Conservation (phyloP, 352 stramenopile species). For the Globisporangium ultimum region DNA sequence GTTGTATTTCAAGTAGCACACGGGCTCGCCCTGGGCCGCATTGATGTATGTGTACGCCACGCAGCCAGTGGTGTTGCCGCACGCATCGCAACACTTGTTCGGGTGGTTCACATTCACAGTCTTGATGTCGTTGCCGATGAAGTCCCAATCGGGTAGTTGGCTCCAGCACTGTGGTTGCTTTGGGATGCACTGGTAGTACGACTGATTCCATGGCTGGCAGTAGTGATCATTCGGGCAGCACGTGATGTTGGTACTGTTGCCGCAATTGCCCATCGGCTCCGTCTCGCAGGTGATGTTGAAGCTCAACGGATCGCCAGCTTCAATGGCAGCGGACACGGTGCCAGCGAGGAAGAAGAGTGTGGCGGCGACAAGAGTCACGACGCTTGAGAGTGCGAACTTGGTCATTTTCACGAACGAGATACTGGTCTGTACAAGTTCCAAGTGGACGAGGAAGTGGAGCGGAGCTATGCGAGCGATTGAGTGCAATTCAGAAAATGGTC, state of each 20-base stretch:
- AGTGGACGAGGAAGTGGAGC: too few relatives aligned
- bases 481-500: too few relatives aligned
- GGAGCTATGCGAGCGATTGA: too few relatives aligned
- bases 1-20: conserved; percentile 24
- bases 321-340: too few relatives aligned
- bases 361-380: too few relatives aligned
- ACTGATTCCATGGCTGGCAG: conserved; percentile 35
- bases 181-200: conserved; percentile 40
- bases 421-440: too few relatives aligned
- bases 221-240: conserved; percentile 33
- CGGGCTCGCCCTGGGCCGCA: conserved; percentile 2
- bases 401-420: too few relatives aligned
- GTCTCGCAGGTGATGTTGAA: too few relatives aligned
- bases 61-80: conserved; percentile 33
- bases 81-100: conserved; percentile 35
- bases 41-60: conserved; percentile 49
- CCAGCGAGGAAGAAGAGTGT: too few relatives aligned
- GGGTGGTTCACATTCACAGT: conserved; percentile 28
- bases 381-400: too few relatives aligned
- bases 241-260: conserved; percentile 4
- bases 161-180: conserved; percentile 30
- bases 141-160: conserved; percentile 40
- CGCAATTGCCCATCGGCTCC: background rate
- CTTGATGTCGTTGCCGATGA: conserved; percentile 42
- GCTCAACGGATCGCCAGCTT: too few relatives aligned